Conservation (phyloP, 257 asterid species). For the Solanum bulbocastanum region DNA sequence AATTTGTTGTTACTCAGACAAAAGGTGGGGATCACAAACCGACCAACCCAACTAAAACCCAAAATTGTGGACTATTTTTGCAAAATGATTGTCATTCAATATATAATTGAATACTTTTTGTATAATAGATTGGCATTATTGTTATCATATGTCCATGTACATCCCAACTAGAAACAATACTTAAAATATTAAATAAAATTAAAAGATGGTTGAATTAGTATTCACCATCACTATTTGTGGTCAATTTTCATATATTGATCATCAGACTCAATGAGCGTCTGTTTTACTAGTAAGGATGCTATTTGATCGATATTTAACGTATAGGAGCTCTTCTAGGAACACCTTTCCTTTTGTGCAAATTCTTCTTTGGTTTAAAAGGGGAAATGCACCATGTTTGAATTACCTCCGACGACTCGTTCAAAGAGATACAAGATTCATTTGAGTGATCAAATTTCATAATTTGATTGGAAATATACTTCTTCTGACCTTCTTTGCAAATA, state of each 20-base stretch:
- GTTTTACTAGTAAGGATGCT: neutral
- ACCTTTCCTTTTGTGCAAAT: constrained; percentile 50
- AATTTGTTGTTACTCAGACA: neutral
- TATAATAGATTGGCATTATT: neutral
- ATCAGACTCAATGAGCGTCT: neutral
- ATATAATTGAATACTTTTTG: neutral
- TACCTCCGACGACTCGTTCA: constrained; percentile 35
- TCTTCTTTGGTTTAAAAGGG: constrained; percentile 31
- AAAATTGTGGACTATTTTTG: neutral
- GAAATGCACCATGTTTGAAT: constrained; percentile 33
- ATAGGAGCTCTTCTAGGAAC: constrained; percentile 56
- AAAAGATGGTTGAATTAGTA: neutral
- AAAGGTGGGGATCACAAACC: constrained; percentile 2
- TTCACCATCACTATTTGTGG: neutral
- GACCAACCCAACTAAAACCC: constrained; percentile 1
- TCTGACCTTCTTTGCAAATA: constrained; percentile 3
- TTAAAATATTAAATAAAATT: neutral
- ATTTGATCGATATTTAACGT: neutral
- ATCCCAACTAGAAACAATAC: neutral
- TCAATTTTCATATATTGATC: neutral
- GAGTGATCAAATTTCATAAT: constrained; percentile 1
- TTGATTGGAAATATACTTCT: constrained; percentile 3
- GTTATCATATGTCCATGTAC: neutral
- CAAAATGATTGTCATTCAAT: neutral
- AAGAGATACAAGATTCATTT: constrained; percentile 22